phyloP scores from a whole-genome alignment of 106 monocot species.

The Iris macrosiphon region DNA sequence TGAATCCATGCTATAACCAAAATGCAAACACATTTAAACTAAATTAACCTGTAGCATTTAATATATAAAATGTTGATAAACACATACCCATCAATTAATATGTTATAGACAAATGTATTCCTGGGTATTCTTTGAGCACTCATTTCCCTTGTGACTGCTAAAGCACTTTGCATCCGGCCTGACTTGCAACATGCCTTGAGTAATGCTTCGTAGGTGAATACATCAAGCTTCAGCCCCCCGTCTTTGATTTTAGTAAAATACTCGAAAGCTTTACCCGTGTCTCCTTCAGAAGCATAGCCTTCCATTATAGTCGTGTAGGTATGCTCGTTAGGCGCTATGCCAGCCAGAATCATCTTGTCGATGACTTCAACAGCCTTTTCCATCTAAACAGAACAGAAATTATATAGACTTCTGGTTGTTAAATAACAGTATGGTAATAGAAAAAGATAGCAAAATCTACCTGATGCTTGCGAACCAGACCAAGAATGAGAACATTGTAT shows the following conservation, averaged over 20 bases:
- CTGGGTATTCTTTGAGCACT: constrained; percentile 53
- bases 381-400: constrained; percentile 44
- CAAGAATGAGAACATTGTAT: constrained; percentile 91
- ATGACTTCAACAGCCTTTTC: constrained; percentile 78
- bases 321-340: constrained; percentile 64
- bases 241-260: constrained; percentile 97
- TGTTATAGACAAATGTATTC: constrained; percentile 90
- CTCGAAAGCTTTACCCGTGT: constrained; percentile 90
- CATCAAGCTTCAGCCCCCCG: constrained; percentile 79
- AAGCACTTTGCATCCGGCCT: constrained; percentile 95
- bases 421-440: background rate
- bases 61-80: no score
- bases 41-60: no score
- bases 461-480: constrained; percentile 71
- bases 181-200: constrained; percentile 99
- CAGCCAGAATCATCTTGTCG: constrained; percentile 70
- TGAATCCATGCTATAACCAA: no score
- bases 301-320: constrained; percentile 95
- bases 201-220: constrained; percentile 85
- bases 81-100: constrained; percentile 87
- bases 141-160: constrained; percentile 96
- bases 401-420: background rate
- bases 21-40: no score
- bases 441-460: constrained; percentile 22
- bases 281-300: constrained; percentile 84